Conservation (phyloP, 2,329 filamentous ascomycete genomes). For the Hypomyces perniciosus region DNA sequence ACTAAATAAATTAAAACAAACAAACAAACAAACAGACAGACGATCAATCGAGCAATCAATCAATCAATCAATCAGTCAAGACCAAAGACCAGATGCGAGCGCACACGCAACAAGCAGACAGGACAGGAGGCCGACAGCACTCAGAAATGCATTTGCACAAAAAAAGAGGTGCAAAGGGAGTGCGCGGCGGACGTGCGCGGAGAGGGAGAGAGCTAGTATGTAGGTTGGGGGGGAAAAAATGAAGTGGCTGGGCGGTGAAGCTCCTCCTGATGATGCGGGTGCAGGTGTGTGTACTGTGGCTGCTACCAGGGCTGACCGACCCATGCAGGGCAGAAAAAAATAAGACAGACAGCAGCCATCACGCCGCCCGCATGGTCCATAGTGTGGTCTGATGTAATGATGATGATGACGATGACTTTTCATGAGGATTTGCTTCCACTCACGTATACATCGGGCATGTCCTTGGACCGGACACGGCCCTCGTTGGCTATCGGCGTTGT, state of each 20-base stretch:
- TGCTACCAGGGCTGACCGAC: not conserved
- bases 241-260: constrained; percentile 12
- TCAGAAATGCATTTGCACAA: constrained; percentile 1
- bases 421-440: constrained; percentile 40
- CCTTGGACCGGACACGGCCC: constrained; percentile 75
- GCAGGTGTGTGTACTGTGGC: constrained; percentile 3
- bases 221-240: constrained; percentile 7
- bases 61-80: no score
- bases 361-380: no score
- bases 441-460: constrained; percentile 93
- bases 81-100: no score
- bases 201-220: not conserved
- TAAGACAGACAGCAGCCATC: not conserved
- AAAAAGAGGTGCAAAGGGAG: constrained; percentile 5
- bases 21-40: no score
- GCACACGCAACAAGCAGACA: no score
- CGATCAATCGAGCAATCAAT: no score
- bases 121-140: not conserved
- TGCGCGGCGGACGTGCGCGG: constrained; percentile 2
- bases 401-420: constrained; percentile 4
- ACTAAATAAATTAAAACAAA: no score
- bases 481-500: constrained; percentile 74
- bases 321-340: not conserved
- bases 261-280: no score
- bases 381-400: not conserved